Evolutionary conservation across 2,329 filamentous ascomycete genomes (phyloP).

Genomic region (Penicillium italicum): DNA sequence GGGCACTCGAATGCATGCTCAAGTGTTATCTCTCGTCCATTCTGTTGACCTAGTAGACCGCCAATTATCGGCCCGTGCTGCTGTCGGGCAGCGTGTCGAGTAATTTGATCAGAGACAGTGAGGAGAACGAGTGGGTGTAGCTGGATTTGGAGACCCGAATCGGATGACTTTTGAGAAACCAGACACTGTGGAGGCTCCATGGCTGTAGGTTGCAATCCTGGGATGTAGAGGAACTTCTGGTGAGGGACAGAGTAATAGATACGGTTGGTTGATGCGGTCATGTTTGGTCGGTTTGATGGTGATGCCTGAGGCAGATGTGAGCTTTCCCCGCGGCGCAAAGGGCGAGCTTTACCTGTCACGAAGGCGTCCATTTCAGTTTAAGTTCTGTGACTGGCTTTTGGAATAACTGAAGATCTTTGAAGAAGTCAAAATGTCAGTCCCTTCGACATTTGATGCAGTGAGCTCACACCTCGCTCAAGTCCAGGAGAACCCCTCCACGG

Average conservation of each 20-base stretch:
- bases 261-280: slow-evolving; percentile 15
- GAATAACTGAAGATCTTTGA: neutral
- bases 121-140: slow-evolving; percentile 93
- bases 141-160: slow-evolving; percentile 73
- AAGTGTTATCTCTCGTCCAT: slow-evolving; percentile 83
- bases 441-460: slow-evolving; percentile 35
- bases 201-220: slow-evolving; percentile 40
- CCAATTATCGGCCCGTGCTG: slow-evolving; percentile 76
- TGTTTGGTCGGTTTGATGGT: slow-evolving; percentile 33
- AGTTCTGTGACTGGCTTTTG: neutral
- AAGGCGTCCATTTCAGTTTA: neutral
- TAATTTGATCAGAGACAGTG: slow-evolving; percentile 95
- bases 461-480: slow-evolving; percentile 46
- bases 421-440: slow-evolving; percentile 30
- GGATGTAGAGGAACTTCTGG: neutral
- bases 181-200: slow-evolving; percentile 54
- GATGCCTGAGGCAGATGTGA: slow-evolving; percentile 7
- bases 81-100: slow-evolving; percentile 75
- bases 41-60: slow-evolving; percentile 85
- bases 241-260: slow-evolving; percentile 7
- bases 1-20: slow-evolving; percentile 90
- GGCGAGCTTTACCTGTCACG: neutral
- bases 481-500: slow-evolving; percentile 42
- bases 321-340: slow-evolving; percentile 25
- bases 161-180: slow-evolving; percentile 64